Evolutionary conservation across 2,329 filamentous ascomycete species (phyloP).

Genomic region (Talaromyces sp.): DNA sequence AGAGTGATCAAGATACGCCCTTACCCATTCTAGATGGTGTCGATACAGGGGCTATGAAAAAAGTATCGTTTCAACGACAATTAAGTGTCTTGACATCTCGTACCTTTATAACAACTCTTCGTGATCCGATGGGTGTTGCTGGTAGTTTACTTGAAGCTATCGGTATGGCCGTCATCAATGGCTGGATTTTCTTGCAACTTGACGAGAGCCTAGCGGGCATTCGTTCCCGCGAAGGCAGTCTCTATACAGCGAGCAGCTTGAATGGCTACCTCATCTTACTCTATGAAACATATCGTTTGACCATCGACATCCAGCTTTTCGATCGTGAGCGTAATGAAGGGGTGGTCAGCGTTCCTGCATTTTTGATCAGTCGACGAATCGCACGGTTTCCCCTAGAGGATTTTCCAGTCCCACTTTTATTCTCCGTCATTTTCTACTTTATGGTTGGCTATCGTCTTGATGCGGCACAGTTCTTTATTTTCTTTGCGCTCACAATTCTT

Average conservation of each 20-base stretch:
- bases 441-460: slow-evolving; percentile 73
- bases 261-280: slow-evolving; percentile 77
- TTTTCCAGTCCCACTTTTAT: slow-evolving; percentile 71
- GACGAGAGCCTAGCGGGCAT: slow-evolving; percentile 70
- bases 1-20: background rate
- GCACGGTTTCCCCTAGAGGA: slow-evolving; percentile 72
- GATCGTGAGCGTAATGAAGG: slow-evolving; percentile 75
- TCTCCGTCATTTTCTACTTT: slow-evolving; percentile 73
- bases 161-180: slow-evolving; percentile 70
- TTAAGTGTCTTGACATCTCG: slow-evolving; percentile 67
- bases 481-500: slow-evolving; percentile 68
- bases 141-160: slow-evolving; percentile 71
- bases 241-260: slow-evolving; percentile 71
- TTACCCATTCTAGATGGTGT: background rate
- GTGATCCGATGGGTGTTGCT: slow-evolving; percentile 76
- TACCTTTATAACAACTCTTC: slow-evolving; percentile 70
- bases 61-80: slow-evolving; percentile 65
- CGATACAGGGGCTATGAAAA: slow-evolving; percentile 32
- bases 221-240: slow-evolving; percentile 69
- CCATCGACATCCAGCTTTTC: slow-evolving; percentile 73
- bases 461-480: slow-evolving; percentile 68
- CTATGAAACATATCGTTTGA: slow-evolving; percentile 75
- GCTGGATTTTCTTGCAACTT: slow-evolving; percentile 72
- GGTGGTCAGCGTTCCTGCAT: slow-evolving; percentile 70
- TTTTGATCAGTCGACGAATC: slow-evolving; percentile 69